Percentiles rank a stretch among this genome's conserved stretches.
phyloP scores from a whole-genome alignment of 1,139 yeast species.

The Suhomyces maxii region DNA sequence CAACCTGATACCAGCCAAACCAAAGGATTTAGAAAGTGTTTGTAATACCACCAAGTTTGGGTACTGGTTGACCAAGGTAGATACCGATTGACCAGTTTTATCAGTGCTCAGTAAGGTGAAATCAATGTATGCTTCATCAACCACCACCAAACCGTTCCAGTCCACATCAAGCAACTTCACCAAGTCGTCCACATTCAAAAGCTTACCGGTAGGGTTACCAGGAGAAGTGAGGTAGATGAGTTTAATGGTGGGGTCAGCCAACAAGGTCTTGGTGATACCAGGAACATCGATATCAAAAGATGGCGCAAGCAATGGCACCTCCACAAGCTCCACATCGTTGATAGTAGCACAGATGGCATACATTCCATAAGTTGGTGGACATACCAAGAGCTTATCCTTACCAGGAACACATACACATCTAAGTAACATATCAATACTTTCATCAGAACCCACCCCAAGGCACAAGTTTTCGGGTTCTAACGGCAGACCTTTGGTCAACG shows the following conservation, averaged over 20 bases:
- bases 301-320: slow-evolving; percentile 60
- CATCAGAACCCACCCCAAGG: slow-evolving; percentile 97
- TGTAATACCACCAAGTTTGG: slow-evolving; percentile 88
- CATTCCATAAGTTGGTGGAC: slow-evolving; percentile 99
- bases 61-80: slow-evolving; percentile 79
- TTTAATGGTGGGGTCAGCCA: slow-evolving; percentile 61
- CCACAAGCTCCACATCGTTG: slow-evolving; percentile 77
- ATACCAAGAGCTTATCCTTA: slow-evolving; percentile 72
- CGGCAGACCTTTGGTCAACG: slow-evolving; percentile 20
- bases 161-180: slow-evolving; percentile 51
- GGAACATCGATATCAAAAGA: slow-evolving; percentile 68
- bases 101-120: slow-evolving; percentile 44
- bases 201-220: slow-evolving; percentile 92
- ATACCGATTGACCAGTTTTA: slow-evolving; percentile 52
- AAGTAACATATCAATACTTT: slow-evolving; percentile 84
- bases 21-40: slow-evolving; percentile 91
- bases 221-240: slow-evolving; percentile 90
- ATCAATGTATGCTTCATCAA: slow-evolving; percentile 95
- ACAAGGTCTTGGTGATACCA: slow-evolving; percentile 52
- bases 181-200: slow-evolving; percentile 51
- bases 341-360: slow-evolving; percentile 86
- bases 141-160: slow-evolving; percentile 81
- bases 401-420: slow-evolving; percentile 86
- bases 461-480: slow-evolving; percentile 72
- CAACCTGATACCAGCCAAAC: slow-evolving; percentile 89